Evolutionary conservation across 352 stramenopile genomes (phyloP).

Genomic region (Pythium dissimile): DNA sequence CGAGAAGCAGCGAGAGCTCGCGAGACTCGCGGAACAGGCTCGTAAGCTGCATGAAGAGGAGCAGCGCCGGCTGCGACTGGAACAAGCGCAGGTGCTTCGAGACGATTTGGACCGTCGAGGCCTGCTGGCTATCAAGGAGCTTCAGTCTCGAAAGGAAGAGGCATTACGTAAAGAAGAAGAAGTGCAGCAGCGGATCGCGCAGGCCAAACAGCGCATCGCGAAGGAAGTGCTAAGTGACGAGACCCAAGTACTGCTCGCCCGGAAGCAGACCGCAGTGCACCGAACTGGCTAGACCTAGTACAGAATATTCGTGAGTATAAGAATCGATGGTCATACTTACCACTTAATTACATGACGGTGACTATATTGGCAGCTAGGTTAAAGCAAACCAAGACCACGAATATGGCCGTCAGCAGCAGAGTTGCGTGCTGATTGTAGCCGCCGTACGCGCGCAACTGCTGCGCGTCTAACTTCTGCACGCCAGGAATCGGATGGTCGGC

Average conservation of each 20-base stretch:
- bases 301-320: not conserved
- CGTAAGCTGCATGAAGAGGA: constrained; percentile 26
- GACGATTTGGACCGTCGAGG: constrained; percentile 41
- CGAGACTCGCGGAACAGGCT: constrained; percentile 23
- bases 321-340: no score
- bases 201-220: constrained; percentile 31
- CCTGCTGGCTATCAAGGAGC: constrained; percentile 33
- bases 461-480: constrained; percentile 38
- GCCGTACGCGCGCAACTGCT: constrained; percentile 32
- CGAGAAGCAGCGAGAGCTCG: constrained; percentile 29
- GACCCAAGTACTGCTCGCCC: constrained; percentile 30
- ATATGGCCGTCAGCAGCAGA: no score
- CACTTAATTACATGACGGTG: no score
- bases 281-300: no score
- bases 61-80: constrained; percentile 25
- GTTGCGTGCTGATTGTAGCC: constrained; percentile 41
- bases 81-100: constrained; percentile 25
- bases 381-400: no score
- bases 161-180: constrained; percentile 39
- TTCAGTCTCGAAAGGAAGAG: constrained; percentile 46
- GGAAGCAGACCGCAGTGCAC: constrained; percentile 9
- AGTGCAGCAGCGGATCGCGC: constrained; percentile 21
- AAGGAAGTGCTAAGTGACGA: constrained; percentile 35
- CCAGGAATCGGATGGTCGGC: constrained; percentile 16
- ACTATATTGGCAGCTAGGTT: no score